Evolutionary conservation across 352 stramenopile genomes (phyloP).

Genomic region (Phytophthora sp.): DNA sequence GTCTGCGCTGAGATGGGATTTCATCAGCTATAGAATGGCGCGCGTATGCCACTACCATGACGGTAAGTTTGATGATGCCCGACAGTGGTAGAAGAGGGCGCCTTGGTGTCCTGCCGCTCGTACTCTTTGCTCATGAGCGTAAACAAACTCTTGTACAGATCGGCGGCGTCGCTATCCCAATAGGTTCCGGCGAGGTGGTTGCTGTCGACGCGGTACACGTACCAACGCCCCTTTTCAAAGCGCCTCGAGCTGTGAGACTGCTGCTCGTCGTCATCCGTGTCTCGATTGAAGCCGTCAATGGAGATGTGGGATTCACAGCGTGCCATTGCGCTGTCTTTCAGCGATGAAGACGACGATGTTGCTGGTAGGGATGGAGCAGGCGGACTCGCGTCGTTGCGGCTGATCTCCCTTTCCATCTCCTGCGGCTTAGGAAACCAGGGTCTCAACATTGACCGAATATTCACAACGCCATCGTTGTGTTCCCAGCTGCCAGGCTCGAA

Average conservation of each 20-base stretch:
- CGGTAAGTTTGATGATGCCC: conserved; percentile 14
- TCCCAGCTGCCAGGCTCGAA: conserved; percentile 67
- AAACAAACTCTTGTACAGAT: conserved; percentile 79
- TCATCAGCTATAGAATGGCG: conserved; percentile 20
- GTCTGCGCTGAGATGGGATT: too few species aligned
- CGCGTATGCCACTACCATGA: conserved; percentile 4
- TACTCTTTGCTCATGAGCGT: conserved; percentile 68
- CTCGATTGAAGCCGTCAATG: conserved; percentile 65
- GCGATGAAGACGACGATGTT: conserved; percentile 45
- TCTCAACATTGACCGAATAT: conserved; percentile 73
- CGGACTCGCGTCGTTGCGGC: conserved; percentile 18
- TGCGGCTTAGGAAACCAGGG: conserved; percentile 68
- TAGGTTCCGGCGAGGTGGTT: conserved; percentile 81
- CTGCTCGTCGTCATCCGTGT: conserved; percentile 40
- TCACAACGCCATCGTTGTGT: conserved; percentile 80
- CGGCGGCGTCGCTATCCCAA: conserved; percentile 63
- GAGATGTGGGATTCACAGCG: conserved; percentile 77
- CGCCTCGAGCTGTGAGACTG: conserved; percentile 16
- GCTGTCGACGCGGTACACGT: conserved; percentile 78
- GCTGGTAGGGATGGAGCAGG: conserved; percentile 42
- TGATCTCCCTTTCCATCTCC: conserved; percentile 45
- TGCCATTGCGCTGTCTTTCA: conserved; percentile 31
- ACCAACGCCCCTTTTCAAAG: conserved; percentile 73
- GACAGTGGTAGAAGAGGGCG: conserved; percentile 2
- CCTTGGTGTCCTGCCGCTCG: conserved; percentile 32